A percentile compares a stretch with the other conserved stretches of the same genome.
These are phyloP conservation scores for Cladorrhinum sp. DNA, from an alignment of 2,329 filamentous ascomycete genomes.

Conservation along the genomic window DNA sequence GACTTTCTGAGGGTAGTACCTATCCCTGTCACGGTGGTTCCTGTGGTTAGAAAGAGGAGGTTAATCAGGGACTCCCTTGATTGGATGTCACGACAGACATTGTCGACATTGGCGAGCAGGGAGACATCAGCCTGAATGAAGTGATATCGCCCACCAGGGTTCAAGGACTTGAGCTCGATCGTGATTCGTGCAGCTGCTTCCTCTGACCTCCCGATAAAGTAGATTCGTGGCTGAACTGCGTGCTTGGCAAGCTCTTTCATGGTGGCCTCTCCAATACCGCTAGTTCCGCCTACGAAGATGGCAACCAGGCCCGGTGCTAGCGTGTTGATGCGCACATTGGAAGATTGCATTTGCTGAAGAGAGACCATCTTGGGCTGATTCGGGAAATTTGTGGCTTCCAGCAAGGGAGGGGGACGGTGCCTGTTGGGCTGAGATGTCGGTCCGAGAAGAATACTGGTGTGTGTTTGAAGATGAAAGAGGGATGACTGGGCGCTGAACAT, in stretches of 20 bases:
- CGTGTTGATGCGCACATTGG: slow-evolving; percentile 36
- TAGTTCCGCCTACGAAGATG: slow-evolving; percentile 53
- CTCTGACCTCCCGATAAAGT: slow-evolving; percentile 49
- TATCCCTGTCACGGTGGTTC: slow-evolving; percentile 31
- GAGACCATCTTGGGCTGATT: slow-evolving; percentile 18
- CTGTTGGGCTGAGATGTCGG: background rate
- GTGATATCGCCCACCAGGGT: slow-evolving; percentile 41
- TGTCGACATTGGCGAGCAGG: slow-evolving; percentile 50
- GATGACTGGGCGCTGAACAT: background rate
- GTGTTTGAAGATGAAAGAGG: background rate
- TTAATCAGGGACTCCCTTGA: slow-evolving; percentile 44
- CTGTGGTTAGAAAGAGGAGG: slow-evolving; percentile 45
- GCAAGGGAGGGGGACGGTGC: background rate
- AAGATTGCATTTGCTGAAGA: slow-evolving; percentile 32
- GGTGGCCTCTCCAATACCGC: slow-evolving; percentile 34
- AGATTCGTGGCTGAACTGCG: slow-evolving; percentile 43
- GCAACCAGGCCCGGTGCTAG: slow-evolving; percentile 37
- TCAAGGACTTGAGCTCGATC: slow-evolving; percentile 41
- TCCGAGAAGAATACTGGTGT: background rate
- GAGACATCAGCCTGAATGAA: slow-evolving; percentile 51
- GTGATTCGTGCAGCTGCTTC: slow-evolving; percentile 37
- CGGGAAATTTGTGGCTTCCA: background rate
- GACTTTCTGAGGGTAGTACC: slow-evolving; percentile 17
- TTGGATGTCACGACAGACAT: slow-evolving; percentile 44
- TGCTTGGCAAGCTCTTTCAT: slow-evolving; percentile 45